These are phyloP conservation scores for Suillus luteus DNA, from an alignment of 768 basidiomycete species.

Conservation along the genomic window DNA sequence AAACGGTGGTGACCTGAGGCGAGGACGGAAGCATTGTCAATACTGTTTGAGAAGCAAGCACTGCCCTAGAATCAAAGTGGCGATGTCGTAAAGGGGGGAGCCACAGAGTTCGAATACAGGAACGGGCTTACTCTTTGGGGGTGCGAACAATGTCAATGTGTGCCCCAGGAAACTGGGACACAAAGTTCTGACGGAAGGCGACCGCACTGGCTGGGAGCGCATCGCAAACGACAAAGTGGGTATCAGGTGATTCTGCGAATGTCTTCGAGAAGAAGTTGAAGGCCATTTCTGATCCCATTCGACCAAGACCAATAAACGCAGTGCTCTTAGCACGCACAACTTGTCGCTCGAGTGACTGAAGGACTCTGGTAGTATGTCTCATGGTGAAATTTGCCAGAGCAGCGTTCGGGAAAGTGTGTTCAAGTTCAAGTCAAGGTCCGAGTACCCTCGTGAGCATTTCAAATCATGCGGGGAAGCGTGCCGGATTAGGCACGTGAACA, in stretches of 20 bases:
- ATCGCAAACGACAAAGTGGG: constrained; percentile 79
- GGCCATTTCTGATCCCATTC: constrained; percentile 89
- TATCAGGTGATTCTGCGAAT: constrained; percentile 50
- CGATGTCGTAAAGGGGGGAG: constrained; percentile 17
- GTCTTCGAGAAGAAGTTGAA: constrained; percentile 82
- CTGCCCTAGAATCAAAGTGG: constrained; percentile 48
- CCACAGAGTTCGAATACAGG: constrained; percentile 5
- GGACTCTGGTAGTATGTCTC: constrained; percentile 49
- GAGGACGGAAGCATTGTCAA: constrained; percentile 94
- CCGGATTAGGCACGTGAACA: background rate
- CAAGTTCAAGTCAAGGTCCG: background rate
- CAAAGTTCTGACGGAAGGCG: constrained; percentile 58
- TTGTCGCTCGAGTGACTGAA: constrained; percentile 41
- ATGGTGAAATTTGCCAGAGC: constrained; percentile 33
- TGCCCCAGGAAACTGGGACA: constrained; percentile 57
- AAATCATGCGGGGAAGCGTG: constrained; percentile 10
- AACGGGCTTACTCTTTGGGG: constrained; percentile 69
- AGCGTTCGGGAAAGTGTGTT: background rate
- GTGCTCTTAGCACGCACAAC: constrained; percentile 50
- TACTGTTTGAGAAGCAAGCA: constrained; percentile 62
- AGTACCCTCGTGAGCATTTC: background rate
- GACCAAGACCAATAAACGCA: constrained; percentile 84
- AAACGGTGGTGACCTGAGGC: constrained; percentile 82
- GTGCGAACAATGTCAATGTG: constrained; percentile 58
- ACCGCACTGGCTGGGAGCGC: constrained; percentile 59